A percentile compares a stretch with the other conserved stretches of the same genome.
phyloP scores from a whole-genome alignment of 2,329 filamentous ascomycete species.

The Talaromyces atroroseus region DNA sequence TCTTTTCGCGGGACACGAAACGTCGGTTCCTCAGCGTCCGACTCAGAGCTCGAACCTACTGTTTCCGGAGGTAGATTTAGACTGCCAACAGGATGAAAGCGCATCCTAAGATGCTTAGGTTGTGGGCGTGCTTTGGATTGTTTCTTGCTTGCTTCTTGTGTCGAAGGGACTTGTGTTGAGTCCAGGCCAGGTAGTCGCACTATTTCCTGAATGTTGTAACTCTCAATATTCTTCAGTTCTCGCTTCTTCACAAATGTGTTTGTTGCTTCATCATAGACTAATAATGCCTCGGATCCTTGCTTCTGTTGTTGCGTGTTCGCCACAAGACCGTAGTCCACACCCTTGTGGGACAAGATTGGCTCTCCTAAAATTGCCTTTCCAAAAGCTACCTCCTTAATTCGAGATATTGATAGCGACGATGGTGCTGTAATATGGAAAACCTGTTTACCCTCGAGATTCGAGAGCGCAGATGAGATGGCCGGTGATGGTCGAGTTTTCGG shows the following conservation, averaged over 20 bases:
- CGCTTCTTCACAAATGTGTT: conserved; percentile 28
- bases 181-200: conserved; percentile 26
- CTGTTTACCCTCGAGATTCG: conserved; percentile 41
- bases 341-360: conserved; percentile 38
- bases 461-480: conserved; percentile 28
- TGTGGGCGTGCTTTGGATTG: conserved; percentile 30
- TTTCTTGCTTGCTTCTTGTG: conserved; percentile 26
- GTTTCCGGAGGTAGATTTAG: conserved; percentile 27
- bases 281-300: conserved; percentile 26
- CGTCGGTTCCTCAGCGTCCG: conserved; percentile 30
- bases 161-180: conserved; percentile 16
- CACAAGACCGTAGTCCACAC: conserved; percentile 38
- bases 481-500: conserved; percentile 29
- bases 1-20: conserved; percentile 24
- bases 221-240: conserved; percentile 23
- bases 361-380: conserved; percentile 36
- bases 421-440: conserved; percentile 46
- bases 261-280: conserved; percentile 32
- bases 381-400: conserved; percentile 41
- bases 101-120: conserved; percentile 41
- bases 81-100: conserved; percentile 41
- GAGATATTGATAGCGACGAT: conserved; percentile 37
- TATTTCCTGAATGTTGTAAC: conserved; percentile 34
- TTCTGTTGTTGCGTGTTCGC: conserved; percentile 28
- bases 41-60: conserved; percentile 33